Evolutionary conservation across 345 rosid species (phyloP).

Genomic region (Linum usitatissimum): DNA sequence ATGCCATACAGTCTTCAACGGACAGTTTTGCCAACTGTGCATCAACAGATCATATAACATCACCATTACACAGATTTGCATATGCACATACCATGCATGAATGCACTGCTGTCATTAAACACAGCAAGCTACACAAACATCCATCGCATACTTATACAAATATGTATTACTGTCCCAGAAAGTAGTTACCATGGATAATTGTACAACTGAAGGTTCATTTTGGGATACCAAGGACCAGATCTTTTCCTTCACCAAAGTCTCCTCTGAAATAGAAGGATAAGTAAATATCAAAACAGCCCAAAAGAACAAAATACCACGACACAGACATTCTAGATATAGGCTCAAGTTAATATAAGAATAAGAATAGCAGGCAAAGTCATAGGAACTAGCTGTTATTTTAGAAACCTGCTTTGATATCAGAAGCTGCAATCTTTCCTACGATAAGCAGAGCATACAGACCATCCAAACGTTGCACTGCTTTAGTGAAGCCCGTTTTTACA

Average conservation of each 20-base stretch:
- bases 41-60: background rate
- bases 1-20: constrained; percentile 59
- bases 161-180: background rate
- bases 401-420: constrained; percentile 86
- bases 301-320: background rate
- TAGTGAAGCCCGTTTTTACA: constrained; percentile 82
- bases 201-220: constrained; percentile 76
- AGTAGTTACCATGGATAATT: constrained; percentile 45
- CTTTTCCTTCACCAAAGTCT: constrained; percentile 74
- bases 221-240: constrained; percentile 81
- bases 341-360: constrained; percentile 1
- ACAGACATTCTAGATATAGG: background rate
- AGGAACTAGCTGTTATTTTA: background rate
- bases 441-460: constrained; percentile 81
- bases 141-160: background rate
- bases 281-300: constrained; percentile 13
- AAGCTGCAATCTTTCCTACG: constrained; percentile 69
- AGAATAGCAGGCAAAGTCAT: background rate
- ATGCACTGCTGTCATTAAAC: background rate
- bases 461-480: constrained; percentile 84
- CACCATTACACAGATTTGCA: background rate
- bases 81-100: background rate
- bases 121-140: background rate
- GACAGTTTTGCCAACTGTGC: constrained; percentile 57
- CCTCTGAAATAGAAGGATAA: constrained; percentile 42